Conservation (phyloP, 2,329 filamentous ascomycete genomes). For the Phialophora expanda region DNA sequence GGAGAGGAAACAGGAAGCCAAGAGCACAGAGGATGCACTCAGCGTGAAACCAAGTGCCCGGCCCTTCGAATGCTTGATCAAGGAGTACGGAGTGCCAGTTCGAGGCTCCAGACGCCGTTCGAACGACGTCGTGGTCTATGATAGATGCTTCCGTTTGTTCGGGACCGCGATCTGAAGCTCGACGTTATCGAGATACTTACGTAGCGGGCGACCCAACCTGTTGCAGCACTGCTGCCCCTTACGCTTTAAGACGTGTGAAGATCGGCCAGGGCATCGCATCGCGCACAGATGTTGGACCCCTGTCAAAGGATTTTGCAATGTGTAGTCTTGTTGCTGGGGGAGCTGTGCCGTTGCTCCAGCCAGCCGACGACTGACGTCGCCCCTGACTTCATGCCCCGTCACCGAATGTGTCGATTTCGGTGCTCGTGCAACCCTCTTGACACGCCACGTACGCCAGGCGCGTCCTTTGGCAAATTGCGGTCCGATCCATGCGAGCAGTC, state of each 20-base stretch:
- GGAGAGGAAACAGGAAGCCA: conserved; percentile 62
- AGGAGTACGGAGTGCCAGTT: conserved; percentile 67
- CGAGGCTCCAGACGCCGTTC: conserved; percentile 43
- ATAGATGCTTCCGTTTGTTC: conserved; percentile 68
- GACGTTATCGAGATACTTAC: neutral
- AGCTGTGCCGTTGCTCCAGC: neutral
- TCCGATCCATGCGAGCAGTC: neutral
- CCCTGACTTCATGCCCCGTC: neutral
- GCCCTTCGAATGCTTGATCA: conserved; percentile 72
- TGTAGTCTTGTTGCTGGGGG: neutral
- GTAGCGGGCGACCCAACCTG: no score
- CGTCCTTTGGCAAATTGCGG: neutral
- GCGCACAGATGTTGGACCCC: neutral
- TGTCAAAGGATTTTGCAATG: neutral
- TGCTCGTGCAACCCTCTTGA: neutral
- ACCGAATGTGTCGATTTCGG: neutral
- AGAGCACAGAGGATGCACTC: conserved; percentile 29
- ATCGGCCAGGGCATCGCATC: neutral
- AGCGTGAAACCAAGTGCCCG: conserved; percentile 50
- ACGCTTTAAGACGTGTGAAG: neutral
- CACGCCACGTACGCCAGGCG: neutral
- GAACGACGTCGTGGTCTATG: conserved; percentile 54
- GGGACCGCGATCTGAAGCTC: conserved; percentile 61
- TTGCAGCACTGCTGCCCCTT: neutral
- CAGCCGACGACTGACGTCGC: neutral